Evolutionary conservation across 176 grass and related monocot genomes (phyloP), one percentile per base, ranked within the genome.

Genomic region (Stipa capillata): DNA sequence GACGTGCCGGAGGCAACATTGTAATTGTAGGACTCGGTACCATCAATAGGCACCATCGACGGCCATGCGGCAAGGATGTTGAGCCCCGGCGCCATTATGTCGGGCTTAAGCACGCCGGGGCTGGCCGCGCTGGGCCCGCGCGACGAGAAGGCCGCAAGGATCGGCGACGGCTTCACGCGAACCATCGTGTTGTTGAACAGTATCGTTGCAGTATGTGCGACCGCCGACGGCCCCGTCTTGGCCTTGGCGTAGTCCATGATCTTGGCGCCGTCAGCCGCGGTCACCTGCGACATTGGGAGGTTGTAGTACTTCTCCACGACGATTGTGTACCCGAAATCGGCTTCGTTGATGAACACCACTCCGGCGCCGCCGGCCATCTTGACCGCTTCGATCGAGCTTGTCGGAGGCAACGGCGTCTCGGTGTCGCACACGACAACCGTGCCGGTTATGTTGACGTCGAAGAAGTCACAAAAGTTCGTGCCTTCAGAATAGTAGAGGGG

Each of bases 1-100:
- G n/a, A n/a, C n/a, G n/a, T n/a, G n/a, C 18, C 89, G 31, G 79
- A 80, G n/a, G 56, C 2, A 25, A 91, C 37, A 65, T 74, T 82
- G 65, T 82, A 91, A 55, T 0, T 49, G 43, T 35, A 25, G 17
- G 54, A 17, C 1, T 11, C 34, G 17, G 3, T 7, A 1, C 32
- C 37, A 1, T 0, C 49, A 0, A 72, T 14, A 29, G 84, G 79
- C 17, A 72, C 50, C 10, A n/a, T n/a, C n/a, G n/a, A n/a, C n/a
- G n/a, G n/a, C n/a, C n/a, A n/a, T n/a, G n/a, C n/a, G n/a, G n/a
- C n/a, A n/a, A n/a, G n/a, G n/a, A n/a, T n/a, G n/a, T n/a, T n/a
- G n/a, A n/a, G n/a, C n/a, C n/a, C n/a, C n/a, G n/a, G n/a, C n/a
- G n/a, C n/a, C n/a, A n/a, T n/a, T n/a, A n/a, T n/a, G n/a, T n/a